These are phyloP conservation scores for Clonostachys byssicola DNA, from an alignment of 2,329 filamentous ascomycete genomes.

Conservation along the genomic window DNA sequence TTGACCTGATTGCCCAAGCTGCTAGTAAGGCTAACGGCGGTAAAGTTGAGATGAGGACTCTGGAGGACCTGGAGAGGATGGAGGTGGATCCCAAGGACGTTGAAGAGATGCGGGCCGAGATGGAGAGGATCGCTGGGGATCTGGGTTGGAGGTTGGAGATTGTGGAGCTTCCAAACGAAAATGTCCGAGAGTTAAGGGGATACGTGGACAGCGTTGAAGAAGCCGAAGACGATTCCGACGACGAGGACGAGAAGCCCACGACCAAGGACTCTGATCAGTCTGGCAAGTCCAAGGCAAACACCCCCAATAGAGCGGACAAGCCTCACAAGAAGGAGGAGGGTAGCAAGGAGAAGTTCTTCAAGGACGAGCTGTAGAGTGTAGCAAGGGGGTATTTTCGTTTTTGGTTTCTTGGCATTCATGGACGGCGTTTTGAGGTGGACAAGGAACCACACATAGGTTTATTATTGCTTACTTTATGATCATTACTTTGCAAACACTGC, in stretches of 20 bases:
- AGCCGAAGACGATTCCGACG: slow-evolving; percentile 12
- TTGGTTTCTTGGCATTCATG: no score
- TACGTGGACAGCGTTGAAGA: slow-evolving; percentile 58
- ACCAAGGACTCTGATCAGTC: slow-evolving; percentile 6
- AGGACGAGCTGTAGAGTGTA: slow-evolving; percentile 42
- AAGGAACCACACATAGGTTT: no score
- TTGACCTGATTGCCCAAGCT: slow-evolving; percentile 40
- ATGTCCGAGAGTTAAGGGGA: slow-evolving; percentile 61
- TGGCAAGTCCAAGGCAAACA: slow-evolving; percentile 3
- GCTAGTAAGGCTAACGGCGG: slow-evolving; percentile 14
- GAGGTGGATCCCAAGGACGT: slow-evolving; percentile 64
- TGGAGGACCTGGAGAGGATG: slow-evolving; percentile 64
- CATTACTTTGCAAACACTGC: no score
- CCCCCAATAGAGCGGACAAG: slow-evolving; percentile 7
- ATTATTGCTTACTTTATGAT: no score
- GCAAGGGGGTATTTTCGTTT: no score
- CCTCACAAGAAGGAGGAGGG: slow-evolving; percentile 22
- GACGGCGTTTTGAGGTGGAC: no score
- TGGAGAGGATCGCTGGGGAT: slow-evolving; percentile 66
- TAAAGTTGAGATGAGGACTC: slow-evolving; percentile 39
- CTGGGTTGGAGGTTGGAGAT: slow-evolving; percentile 79
- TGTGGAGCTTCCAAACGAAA: slow-evolving; percentile 58
- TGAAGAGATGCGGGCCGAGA: slow-evolving; percentile 62
- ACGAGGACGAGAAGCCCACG: slow-evolving; percentile 5
- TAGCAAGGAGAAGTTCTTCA: slow-evolving; percentile 46